Conservation (phyloP, 148 eudicot genomes). For the Rhododendron simsii region DNA sequence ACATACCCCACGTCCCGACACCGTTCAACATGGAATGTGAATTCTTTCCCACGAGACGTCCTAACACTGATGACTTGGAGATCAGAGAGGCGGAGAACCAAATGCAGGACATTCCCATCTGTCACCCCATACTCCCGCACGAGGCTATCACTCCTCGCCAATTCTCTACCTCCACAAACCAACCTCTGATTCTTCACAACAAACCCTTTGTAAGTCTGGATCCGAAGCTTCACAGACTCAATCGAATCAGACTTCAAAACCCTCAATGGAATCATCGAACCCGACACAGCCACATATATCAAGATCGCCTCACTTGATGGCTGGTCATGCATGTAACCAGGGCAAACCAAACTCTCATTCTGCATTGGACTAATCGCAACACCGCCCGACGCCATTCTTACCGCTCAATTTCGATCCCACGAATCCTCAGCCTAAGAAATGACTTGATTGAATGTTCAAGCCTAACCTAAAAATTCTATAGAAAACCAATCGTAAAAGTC, state of each 20-base stretch:
- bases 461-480: conserved; percentile 2
- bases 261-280: conserved; percentile 58
- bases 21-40: conserved; percentile 60
- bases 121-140: conserved; percentile 71
- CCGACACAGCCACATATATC: conserved; percentile 58
- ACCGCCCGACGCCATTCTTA: conserved; percentile 71
- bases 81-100: conserved; percentile 73
- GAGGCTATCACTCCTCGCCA: conserved; percentile 71
- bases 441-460: neutral
- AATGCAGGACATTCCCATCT: conserved; percentile 78
- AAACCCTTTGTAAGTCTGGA: conserved; percentile 70
- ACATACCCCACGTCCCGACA: conserved; percentile 66
- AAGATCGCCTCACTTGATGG: conserved; percentile 42
- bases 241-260: conserved; percentile 71
- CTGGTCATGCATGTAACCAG: conserved; percentile 31
- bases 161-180: conserved; percentile 78
- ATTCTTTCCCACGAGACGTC: conserved; percentile 69
- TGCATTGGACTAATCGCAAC: conserved; percentile 53
- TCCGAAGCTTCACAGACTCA: conserved; percentile 67
- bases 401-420: conserved; percentile 5
- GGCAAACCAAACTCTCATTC: conserved; percentile 40
- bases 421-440: conserved; percentile 1
- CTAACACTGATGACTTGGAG: conserved; percentile 60
- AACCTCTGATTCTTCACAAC: conserved; percentile 64
- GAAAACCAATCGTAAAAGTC: conserved; percentile 3